These are phyloP conservation scores for Falciphora oryzae DNA, from an alignment of 2,329 filamentous ascomycete genomes.

Conservation along the genomic window DNA sequence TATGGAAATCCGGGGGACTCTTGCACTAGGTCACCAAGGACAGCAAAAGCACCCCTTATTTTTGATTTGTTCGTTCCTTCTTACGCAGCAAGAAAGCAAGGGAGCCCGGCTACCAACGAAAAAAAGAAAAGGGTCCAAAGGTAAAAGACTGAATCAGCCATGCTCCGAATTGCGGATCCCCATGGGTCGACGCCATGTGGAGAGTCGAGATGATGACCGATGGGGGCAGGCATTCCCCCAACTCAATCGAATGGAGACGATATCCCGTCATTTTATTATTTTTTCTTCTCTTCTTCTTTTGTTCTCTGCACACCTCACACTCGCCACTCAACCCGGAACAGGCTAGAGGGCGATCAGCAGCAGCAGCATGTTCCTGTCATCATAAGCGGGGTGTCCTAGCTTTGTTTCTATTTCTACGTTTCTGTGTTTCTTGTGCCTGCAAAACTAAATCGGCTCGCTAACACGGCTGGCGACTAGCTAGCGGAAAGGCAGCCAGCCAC, in stretches of 20 bases:
- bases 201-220: background rate
- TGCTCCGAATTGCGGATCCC: background rate
- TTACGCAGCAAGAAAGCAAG: no score
- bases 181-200: background rate
- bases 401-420: no score
- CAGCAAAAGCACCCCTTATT: no score
- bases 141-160: background rate
- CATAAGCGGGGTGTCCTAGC: no score
- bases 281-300: background rate
- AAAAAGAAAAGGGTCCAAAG: no score
- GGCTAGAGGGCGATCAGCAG: background rate
- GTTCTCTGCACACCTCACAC: background rate
- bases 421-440: background rate
- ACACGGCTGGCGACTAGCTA: background rate
- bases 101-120: no score
- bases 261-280: background rate
- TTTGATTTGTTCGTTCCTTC: no score
- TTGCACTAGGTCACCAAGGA: no score
- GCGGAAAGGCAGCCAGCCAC: background rate
- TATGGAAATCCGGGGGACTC: no score
- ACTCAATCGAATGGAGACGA: background rate
- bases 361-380: no score
- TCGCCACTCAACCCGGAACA: background rate
- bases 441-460: background rate
- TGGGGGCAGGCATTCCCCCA: background rate